A percentile compares a stretch with the other conserved stretches of the same genome.
phyloP scores from a whole-genome alignment of 176 grass and related monocot genomes.

The Tillandsia leiboldiana region DNA sequence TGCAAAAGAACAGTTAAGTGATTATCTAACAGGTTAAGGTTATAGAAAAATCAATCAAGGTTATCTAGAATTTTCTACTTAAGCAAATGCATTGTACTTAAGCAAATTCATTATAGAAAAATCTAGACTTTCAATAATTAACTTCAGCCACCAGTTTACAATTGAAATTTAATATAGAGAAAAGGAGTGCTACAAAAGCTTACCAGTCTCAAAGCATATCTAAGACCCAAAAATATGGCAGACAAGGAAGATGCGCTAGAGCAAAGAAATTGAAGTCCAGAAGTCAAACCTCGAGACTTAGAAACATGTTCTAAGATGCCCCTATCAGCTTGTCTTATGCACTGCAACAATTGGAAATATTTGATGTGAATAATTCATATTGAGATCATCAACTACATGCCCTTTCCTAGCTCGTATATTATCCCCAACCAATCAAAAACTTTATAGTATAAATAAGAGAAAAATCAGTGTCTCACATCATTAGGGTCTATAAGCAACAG shows the following conservation, averaged over 20 bases:
- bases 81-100: too few relatives aligned
- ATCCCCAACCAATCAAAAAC: neutral
- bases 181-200: slow-evolving; percentile 11
- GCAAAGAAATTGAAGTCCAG: slow-evolving; percentile 92
- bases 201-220: slow-evolving; percentile 74
- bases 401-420: too few relatives aligned
- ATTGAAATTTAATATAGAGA: slow-evolving; percentile 10
- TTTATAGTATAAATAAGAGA: neutral
- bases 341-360: slow-evolving; percentile 36
- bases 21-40: neutral
- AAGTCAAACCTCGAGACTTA: slow-evolving; percentile 55
- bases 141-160: too few relatives aligned
- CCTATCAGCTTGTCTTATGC: slow-evolving; percentile 68
- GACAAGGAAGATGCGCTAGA: slow-evolving; percentile 61
- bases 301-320: slow-evolving; percentile 89
- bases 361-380: slow-evolving; percentile 4
- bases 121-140: too few relatives aligned
- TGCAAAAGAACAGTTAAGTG: neutral
- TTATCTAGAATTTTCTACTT: neutral
- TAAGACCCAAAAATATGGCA: slow-evolving; percentile 61
- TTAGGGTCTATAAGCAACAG: slow-evolving; percentile 69
- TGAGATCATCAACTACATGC: neutral
- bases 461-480: slow-evolving; percentile 44
- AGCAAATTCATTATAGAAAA: too few relatives aligned
- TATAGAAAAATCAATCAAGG: neutral